Conservation (phyloP, 148 eudicot genomes). For the Rhododendron ferrugineum region DNA sequence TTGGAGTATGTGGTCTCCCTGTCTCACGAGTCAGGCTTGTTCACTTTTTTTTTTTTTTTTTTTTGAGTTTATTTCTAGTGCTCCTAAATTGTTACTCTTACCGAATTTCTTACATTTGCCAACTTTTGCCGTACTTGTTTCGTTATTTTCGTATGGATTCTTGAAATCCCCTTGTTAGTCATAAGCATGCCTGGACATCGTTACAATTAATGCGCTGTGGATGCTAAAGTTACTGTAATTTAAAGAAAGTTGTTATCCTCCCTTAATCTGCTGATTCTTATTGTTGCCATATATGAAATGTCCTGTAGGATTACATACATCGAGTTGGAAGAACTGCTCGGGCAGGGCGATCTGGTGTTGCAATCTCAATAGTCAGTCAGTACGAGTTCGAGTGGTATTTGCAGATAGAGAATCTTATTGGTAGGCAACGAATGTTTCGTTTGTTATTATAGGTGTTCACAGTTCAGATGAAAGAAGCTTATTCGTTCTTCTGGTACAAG, state of each 20-base stretch:
- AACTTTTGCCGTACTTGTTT: background rate
- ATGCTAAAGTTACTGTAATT: background rate
- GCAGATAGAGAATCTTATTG: conserved; percentile 83
- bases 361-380: conserved; percentile 76
- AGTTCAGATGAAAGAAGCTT: background rate
- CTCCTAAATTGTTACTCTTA: background rate
- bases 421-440: conserved; percentile 21
- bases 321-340: conserved; percentile 98
- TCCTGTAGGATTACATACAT: conserved; percentile 82
- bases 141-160: background rate
- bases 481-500: background rate
- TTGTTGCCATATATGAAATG: conserved; percentile 7
- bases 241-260: background rate
- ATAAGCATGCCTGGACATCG: background rate
- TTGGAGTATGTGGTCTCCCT: background rate
- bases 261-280: background rate
- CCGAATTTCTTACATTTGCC: background rate
- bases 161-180: background rate
- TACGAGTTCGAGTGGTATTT: conserved; percentile 71
- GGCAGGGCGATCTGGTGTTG: conserved; percentile 91
- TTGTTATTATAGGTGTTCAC: background rate
- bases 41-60: background rate
- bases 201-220: background rate
- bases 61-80: background rate
- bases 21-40: background rate